Evolutionary conservation across 306 rosid genomes (phyloP).

Genomic region (Mimosa bimucronata): DNA sequence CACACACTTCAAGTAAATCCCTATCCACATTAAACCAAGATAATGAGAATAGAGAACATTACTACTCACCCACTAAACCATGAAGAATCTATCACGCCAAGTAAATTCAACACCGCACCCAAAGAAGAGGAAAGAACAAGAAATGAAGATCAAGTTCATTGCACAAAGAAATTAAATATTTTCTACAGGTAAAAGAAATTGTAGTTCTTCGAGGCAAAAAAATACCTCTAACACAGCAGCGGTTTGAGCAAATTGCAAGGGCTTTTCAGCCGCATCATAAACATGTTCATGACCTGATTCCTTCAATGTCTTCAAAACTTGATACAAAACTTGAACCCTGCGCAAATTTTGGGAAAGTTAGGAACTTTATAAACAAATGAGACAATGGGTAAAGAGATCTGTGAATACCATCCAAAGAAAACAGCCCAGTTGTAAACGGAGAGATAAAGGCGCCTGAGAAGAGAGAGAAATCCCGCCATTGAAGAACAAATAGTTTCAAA

Average conservation of each 20-base stretch:
- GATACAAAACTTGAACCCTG: slow-evolving; percentile 74
- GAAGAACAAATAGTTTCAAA: slow-evolving; percentile 27
- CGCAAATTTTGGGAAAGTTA: slow-evolving; percentile 6
- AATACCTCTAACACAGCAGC: slow-evolving; percentile 81
- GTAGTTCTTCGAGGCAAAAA: neutral
- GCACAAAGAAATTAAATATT: neutral
- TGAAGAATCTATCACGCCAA: slow-evolving; percentile 71
- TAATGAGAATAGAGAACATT: slow-evolving; percentile 3
- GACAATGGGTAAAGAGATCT: neutral
- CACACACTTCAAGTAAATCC: neutral
- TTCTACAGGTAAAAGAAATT: slow-evolving; percentile 19
- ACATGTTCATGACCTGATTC: slow-evolving; percentile 71
- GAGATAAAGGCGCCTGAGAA: slow-evolving; percentile 67
- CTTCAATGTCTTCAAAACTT: slow-evolving; percentile 57
- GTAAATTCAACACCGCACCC: slow-evolving; percentile 31
- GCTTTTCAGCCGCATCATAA: slow-evolving; percentile 74
- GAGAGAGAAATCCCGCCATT: slow-evolving; percentile 63
- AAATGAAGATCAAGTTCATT: slow-evolving; percentile 16
- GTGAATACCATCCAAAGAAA: slow-evolving; percentile 73
- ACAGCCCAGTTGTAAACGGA: slow-evolving; percentile 73
- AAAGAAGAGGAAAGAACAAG: neutral
- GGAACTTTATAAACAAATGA: neutral
- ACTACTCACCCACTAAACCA: slow-evolving; percentile 81
- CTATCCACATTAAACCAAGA: slow-evolving; percentile 11
- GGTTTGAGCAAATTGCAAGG: slow-evolving; percentile 73